Percentiles rank a stretch among this genome's conserved stretches.
These are phyloP conservation scores for Cochlearia excelsa DNA, from an alignment of 345 rosid genomes.

Conservation along the genomic window DNA sequence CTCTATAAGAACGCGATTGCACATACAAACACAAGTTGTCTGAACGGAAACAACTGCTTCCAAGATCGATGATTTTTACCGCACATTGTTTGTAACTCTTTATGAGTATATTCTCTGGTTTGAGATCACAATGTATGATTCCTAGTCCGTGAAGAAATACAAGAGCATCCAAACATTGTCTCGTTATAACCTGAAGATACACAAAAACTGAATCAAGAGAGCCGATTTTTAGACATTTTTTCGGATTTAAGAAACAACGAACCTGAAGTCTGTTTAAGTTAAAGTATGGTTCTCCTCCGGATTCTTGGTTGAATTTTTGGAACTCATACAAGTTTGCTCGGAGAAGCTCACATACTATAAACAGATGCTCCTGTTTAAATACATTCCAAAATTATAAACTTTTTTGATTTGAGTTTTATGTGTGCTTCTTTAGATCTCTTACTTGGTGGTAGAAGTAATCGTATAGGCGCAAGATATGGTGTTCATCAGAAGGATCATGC, in stretches of 20 bases:
- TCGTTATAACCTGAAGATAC: slow-evolving; percentile 57
- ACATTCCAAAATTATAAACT: slow-evolving; percentile 4
- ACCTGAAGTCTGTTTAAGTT: slow-evolving; percentile 77
- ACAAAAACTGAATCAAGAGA: not conserved
- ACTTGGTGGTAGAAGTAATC: slow-evolving; percentile 98
- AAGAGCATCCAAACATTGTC: slow-evolving; percentile 91
- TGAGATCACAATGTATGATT: slow-evolving; percentile 92
- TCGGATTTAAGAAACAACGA: slow-evolving; percentile 15
- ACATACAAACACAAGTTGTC: slow-evolving; percentile 83
- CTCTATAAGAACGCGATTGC: slow-evolving; percentile 94
- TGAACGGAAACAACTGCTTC: slow-evolving; percentile 88
- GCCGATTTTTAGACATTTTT: too few species aligned
- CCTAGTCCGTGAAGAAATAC: slow-evolving; percentile 78
- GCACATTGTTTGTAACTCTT: slow-evolving; percentile 77
- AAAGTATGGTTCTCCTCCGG: slow-evolving; percentile 78
- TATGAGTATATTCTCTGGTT: slow-evolving; percentile 88
- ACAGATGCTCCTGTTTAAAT: slow-evolving; percentile 73
- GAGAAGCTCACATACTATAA: slow-evolving; percentile 92
- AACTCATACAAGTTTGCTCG: slow-evolving; percentile 82
- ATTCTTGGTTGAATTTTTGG: slow-evolving; percentile 83
- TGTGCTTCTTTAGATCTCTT: not conserved
- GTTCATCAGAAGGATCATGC: slow-evolving; percentile 81
- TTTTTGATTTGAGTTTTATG: not conserved
- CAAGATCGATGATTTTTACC: slow-evolving; percentile 92
- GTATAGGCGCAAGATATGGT: slow-evolving; percentile 79